Evolutionary conservation across 352 stramenopile genomes (phyloP), one percentile per base, ranked within the genome.

Genomic region (Phytopythium sindhum): DNA sequence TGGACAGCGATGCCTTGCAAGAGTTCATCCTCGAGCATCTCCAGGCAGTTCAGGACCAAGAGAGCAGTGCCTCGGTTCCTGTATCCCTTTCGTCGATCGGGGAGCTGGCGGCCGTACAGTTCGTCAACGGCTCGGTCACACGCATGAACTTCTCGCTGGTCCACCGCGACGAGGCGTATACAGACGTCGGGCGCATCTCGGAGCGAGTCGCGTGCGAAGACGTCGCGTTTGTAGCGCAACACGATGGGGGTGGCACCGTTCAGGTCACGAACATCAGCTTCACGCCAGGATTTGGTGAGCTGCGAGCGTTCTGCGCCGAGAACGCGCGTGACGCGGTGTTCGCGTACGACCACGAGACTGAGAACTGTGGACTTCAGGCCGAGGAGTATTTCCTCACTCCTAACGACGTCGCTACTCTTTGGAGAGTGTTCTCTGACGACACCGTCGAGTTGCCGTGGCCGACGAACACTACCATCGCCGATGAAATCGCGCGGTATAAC

Each of bases 31-130:
- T 82, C 0, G 48, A 72, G 0, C 64, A 72, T 7, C 65, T 78
- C 24, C 62, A 63, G 2, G 14, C 62, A 0, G 54, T 74, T 11
- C 39, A 44, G 17, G 35, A 47, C 1, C 53, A 66, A 50, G 57
- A 62, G 0, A 57, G 68, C n/a, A 11, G 48, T 1, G 41, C n/a
- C n/a, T 70, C 10, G 21, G 35, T n/a, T 24, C 11, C n/a, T 2
- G 21, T 52, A 29, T 6, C 19, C 37, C 7, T 35, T n/a, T 54
- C 50, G 4, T 62, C 23, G 17, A 67, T 78, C 39, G 15, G 61
- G n/a, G 63, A 82, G 41, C 58, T 87, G 17, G 69, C 72, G 19
- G 60, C 70, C 12, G 55, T 69, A 23, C 81, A 90, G 56, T 90
- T 90, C 29, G 61, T 76, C 12, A 85, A 78, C 42, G 72, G 54